phyloP scores from a whole-genome alignment of 305 asterid species.

The Ajuga reptans region DNA sequence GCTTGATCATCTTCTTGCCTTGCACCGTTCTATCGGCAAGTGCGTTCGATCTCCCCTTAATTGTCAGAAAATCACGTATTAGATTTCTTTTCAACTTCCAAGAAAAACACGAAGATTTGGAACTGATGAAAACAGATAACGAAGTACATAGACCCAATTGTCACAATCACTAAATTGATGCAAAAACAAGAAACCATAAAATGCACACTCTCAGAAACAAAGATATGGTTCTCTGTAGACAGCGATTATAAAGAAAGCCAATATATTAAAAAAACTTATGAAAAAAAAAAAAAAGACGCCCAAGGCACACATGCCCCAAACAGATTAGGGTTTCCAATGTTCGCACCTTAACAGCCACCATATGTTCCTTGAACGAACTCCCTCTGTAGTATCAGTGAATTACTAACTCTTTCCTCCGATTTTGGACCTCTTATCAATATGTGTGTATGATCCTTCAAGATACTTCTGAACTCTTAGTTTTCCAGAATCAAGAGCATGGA shows the following conservation, averaged over 20 bases:
- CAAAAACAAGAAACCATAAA: not conserved
- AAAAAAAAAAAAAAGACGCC: not conserved
- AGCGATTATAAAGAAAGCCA: not conserved
- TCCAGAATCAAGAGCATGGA: not conserved
- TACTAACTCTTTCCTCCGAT: constrained; percentile 3
- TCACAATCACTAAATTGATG: not conserved
- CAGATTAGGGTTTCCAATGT: constrained; percentile 24
- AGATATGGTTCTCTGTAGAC: not conserved
- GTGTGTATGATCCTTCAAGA: constrained; percentile 15
- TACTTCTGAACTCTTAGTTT: constrained; percentile 1
- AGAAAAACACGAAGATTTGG: not conserved
- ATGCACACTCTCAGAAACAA: not conserved
- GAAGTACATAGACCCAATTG: not conserved
- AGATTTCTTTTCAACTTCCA: constrained; percentile 1
- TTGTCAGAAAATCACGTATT: not conserved
- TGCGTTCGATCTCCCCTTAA: constrained; percentile 39
- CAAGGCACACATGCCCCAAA: not conserved
- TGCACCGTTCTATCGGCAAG: constrained; percentile 23
- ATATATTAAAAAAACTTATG: not conserved
- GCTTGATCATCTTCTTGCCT: constrained; percentile 33
- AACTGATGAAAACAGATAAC: not conserved
- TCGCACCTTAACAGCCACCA: constrained; percentile 59
- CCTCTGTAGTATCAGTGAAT: not conserved
- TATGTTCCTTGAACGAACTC: constrained; percentile 24
- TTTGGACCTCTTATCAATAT: not conserved